Evolutionary conservation across 2,329 filamentous ascomycete species (phyloP), one percentile per base, ranked within the genome.

Genomic region (Colletotrichum eremochloae): DNA sequence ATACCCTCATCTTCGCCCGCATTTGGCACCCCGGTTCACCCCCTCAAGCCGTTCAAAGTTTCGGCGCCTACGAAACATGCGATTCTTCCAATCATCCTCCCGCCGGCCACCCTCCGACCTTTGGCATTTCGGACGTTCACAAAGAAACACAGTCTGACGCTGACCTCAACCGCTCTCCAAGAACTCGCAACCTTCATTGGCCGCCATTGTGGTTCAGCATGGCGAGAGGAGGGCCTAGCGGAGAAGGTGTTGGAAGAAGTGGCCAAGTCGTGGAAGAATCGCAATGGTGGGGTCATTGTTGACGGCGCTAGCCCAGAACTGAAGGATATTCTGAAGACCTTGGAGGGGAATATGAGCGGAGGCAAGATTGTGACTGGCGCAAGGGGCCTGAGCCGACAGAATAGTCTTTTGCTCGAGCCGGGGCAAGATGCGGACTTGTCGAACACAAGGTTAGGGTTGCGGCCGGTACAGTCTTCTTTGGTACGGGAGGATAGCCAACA

Each of bases 121-220:
- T 87, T 98, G 29, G 97, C 96, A 11, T 98, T 99, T 79, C 91
- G 96, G 58, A 97, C 94, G 0, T 97, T 99, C 76, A 99, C 96
- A 2, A 98, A 98, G 82, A 99, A 98, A 79, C 94, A 99, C 83
- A 97, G 96, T 77, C 86, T 99, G 68, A 98, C 95, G 0, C 89
- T 99, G 65, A 95, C 94, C 9, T 96, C 96, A 0, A 91, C 95
- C 0, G 94, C 96, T 0, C 85, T 99, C 6, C 92, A 96, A 80
- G 90, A 93, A 58, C 87, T 99, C 42, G 95, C 96, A 29, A 88
- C 90, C 1, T 99, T 99, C 81, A 93, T 99, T 65, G 97, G 96
- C 14, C 92, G 94, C 76, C 93, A 97, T 81, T 99, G 96, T 81
- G 96, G 96, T 44, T 95, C 95, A 69, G 94, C 92, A 91, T 99